A percentile compares a stretch with the other conserved stretches of the same genome.
Conservation (phyloP, 2,329 filamentous ascomycete genomes). For the Xylariaceae sp. region DNA sequence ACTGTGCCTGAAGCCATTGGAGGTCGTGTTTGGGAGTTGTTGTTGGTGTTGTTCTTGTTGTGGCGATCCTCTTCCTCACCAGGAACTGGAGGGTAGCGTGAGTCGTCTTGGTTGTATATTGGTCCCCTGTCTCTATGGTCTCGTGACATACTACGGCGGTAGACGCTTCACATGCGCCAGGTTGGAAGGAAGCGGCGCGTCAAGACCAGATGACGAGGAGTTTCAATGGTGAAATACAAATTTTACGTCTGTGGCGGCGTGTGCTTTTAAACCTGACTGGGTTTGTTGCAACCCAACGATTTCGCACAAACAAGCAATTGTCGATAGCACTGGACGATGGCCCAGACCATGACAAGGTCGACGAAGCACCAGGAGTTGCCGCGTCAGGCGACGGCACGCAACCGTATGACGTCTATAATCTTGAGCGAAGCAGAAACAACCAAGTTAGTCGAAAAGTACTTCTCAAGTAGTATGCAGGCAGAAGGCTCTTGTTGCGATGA, state of each 20-base stretch:
- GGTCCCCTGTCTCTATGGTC: conserved; percentile 31
- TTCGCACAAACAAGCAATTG: background rate
- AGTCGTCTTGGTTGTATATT: conserved; percentile 35
- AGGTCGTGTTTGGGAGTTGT: conserved; percentile 25
- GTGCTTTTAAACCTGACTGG: background rate
- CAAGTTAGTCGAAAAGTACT: too few species aligned
- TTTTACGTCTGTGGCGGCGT: conserved; percentile 1
- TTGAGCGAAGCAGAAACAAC: too few species aligned
- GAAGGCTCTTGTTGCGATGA: too few species aligned
- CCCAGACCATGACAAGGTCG: background rate
- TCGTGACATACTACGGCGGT: conserved; percentile 34
- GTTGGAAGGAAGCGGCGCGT: conserved; percentile 20
- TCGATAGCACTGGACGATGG: background rate
- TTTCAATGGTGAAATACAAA: too few species aligned
- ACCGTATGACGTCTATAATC: too few species aligned
- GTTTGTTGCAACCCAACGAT: background rate
- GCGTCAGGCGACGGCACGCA: too few species aligned
- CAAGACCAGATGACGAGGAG: conserved; percentile 8
- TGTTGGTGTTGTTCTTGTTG: conserved; percentile 29
- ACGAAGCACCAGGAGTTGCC: too few species aligned
- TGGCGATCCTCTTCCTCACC: conserved; percentile 38
- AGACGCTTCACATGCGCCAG: conserved; percentile 25
- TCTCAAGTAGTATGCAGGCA: too few species aligned
- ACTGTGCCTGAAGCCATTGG: conserved; percentile 40
- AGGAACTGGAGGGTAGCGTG: conserved; percentile 37